Evolutionary conservation across 768 basidiomycete species (phyloP).

Genomic region (Leccinum longicurvipes): DNA sequence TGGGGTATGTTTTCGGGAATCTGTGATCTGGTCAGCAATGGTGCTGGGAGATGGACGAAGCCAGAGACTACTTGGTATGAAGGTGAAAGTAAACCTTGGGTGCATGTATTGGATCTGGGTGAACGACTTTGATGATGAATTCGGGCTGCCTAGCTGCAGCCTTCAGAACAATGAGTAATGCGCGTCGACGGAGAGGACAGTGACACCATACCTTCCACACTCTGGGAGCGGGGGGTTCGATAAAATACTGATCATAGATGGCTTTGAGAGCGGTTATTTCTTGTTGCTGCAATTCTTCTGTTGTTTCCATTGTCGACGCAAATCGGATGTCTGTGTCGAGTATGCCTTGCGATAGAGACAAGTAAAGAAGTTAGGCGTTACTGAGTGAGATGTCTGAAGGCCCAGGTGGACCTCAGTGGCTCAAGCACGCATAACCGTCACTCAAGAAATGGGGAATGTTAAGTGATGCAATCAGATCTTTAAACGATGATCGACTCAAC

Average conservation of each 20-base stretch:
- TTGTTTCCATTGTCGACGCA: slow-evolving; percentile 57
- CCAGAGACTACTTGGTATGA: slow-evolving; percentile 56
- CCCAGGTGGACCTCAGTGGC: slow-evolving; percentile 64
- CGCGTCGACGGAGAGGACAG: slow-evolving; percentile 9
- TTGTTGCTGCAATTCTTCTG: slow-evolving; percentile 60
- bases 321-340: no score
- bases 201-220: slow-evolving; percentile 68
- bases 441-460: slow-evolving; percentile 6
- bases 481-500: slow-evolving; percentile 3
- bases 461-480: slow-evolving; percentile 8
- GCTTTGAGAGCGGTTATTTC: slow-evolving; percentile 80
- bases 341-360: slow-evolving; percentile 15
- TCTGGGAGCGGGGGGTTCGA: slow-evolving; percentile 68
- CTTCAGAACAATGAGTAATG: slow-evolving; percentile 34
- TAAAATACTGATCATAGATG: slow-evolving; percentile 78
- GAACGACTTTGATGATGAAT: slow-evolving; percentile 69
- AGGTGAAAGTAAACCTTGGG: slow-evolving; percentile 62
- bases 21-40: slow-evolving; percentile 33
- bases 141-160: slow-evolving; percentile 67
- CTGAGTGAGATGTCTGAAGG: slow-evolving; percentile 59
- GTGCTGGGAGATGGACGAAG: not conserved
- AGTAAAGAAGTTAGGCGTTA: slow-evolving; percentile 29
- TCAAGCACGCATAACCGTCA: slow-evolving; percentile 65
- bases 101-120: slow-evolving; percentile 57
- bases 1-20: slow-evolving; percentile 82